phyloP scores from a whole-genome alignment of 768 basidiomycete species.

The Lentinula sp. region DNA sequence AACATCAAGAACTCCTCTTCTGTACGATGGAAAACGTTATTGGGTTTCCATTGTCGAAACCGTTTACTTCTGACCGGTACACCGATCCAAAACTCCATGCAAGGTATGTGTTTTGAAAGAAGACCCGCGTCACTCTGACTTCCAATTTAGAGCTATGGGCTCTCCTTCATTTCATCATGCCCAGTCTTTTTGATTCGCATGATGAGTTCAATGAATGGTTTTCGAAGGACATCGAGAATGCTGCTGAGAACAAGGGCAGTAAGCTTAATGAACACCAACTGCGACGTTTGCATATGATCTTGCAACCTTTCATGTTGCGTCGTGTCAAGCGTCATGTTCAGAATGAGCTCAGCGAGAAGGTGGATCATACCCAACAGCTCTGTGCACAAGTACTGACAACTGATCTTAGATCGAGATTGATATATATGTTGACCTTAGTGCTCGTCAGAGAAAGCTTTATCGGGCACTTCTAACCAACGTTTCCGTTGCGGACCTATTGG shows the following conservation, averaged over 20 bases:
- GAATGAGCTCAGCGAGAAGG: slow-evolving; percentile 99
- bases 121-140: slow-evolving; percentile 4
- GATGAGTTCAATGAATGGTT: slow-evolving; percentile 99
- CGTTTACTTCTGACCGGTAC: slow-evolving; percentile 93
- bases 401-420: slow-evolving; percentile 84
- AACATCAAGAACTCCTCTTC: slow-evolving; percentile 98
- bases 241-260: slow-evolving; percentile 83
- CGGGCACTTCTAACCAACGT: slow-evolving; percentile 87
- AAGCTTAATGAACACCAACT: slow-evolving; percentile 94
- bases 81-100: slow-evolving; percentile 99
- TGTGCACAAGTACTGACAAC: slow-evolving; percentile 1
- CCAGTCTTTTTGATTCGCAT: slow-evolving; percentile 96
- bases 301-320: slow-evolving; percentile 98
- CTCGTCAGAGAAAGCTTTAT: slow-evolving; percentile 88
- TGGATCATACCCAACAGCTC: slow-evolving; percentile 19
- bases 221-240: slow-evolving; percentile 97
- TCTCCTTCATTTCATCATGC: slow-evolving; percentile 99
- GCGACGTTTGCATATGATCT: slow-evolving; percentile 93
- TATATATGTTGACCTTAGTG: slow-evolving; percentile 89
- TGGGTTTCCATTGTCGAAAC: slow-evolving; percentile 95
- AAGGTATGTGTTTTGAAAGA: slow-evolving; percentile 50
- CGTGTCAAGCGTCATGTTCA: slow-evolving; percentile 98
- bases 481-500: slow-evolving; percentile 89
- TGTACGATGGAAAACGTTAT: slow-evolving; percentile 94
- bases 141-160: slow-evolving; percentile 84